These are phyloP conservation scores for Marasmius tenuissimus DNA, from an alignment of 1,284 basidiomycete genomes.

Conservation along the genomic window DNA sequence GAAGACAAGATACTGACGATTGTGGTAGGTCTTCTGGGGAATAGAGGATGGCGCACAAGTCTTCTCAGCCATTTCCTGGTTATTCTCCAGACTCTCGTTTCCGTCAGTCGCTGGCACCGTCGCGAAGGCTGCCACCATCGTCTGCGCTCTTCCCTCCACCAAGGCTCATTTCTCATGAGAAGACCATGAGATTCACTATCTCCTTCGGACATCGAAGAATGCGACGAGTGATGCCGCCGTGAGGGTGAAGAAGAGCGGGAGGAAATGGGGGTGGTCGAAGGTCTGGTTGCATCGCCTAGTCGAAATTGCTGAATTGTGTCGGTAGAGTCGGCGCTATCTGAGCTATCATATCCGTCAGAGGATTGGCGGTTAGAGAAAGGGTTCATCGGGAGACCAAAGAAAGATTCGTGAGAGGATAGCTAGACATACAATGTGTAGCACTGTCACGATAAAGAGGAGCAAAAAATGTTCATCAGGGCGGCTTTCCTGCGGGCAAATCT, in stretches of 20 bases:
- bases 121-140: constrained; percentile 53
- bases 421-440: background rate
- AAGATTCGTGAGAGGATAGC: background rate
- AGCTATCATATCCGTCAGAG: constrained; percentile 35
- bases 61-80: constrained; percentile 54
- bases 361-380: constrained; percentile 1
- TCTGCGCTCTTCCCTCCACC: constrained; percentile 43
- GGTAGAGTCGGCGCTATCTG: constrained; percentile 39
- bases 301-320: constrained; percentile 19
- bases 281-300: background rate
- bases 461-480: background rate
- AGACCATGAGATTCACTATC: constrained; percentile 66
- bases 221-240: constrained; percentile 41
- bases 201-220: constrained; percentile 60
- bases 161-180: constrained; percentile 32
- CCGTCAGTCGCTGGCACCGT: constrained; percentile 36
- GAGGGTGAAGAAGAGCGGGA: constrained; percentile 48
- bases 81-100: constrained; percentile 42
- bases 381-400: background rate
- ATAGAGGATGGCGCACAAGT: constrained; percentile 71
- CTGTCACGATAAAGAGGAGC: background rate
- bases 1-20: constrained; percentile 53
- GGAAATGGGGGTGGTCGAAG: constrained; percentile 38
- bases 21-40: constrained; percentile 79
- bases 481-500: too few species aligned